Evolutionary conservation across 2,329 filamentous ascomycete species (phyloP), one percentile per base, ranked within the genome.

Genomic region (Sarocladium oryzae): DNA sequence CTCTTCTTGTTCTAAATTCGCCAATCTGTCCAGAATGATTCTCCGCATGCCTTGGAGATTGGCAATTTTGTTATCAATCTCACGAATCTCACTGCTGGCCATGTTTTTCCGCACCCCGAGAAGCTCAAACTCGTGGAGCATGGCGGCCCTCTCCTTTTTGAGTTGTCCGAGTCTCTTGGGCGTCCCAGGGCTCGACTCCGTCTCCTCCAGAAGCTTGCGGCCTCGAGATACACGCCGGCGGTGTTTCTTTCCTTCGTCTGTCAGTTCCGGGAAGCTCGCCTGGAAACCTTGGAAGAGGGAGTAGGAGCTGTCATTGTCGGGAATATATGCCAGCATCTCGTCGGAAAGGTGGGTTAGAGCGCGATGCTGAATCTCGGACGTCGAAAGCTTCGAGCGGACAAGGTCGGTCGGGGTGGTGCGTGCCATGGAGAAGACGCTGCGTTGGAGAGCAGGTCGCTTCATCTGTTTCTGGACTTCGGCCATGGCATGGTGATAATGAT

Each of bases 201-300:
- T 76, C 53, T 88, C 85, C 37, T 82, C 78, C 26, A 96, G 70
- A 60, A 95, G 67, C 65, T 90, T 91, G 62, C 89, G 82, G 2
- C 85, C 85, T 57, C 88, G 81, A 7, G 88, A 88, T 37, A 82
- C 79, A 55, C 83, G 82, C 59, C 88, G 80, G 50, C 84, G 81
- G 58, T 82, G 80, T 65, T 85, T 88, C 64, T 85, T 84, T 57
- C 79, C 81, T 56, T 85, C 81, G 15, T 93, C 87, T 4, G 75
- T 76, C 56, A 81, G 69, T 56, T 84, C 81, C 2, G 91, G 91
- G 55, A 96, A 77, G 56, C 84, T 91, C 45, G 92, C 93, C 70
- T 95, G 85, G 68, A 99, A 99, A 57, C 93, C 93, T 68, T 99
- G 89, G 67, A 99, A 97, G 40, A 99, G 77, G 36, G 91, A 96